Evolutionary conservation across 2,329 filamentous ascomycete genomes (phyloP).

Genomic region (Thyridium curvatum): DNA sequence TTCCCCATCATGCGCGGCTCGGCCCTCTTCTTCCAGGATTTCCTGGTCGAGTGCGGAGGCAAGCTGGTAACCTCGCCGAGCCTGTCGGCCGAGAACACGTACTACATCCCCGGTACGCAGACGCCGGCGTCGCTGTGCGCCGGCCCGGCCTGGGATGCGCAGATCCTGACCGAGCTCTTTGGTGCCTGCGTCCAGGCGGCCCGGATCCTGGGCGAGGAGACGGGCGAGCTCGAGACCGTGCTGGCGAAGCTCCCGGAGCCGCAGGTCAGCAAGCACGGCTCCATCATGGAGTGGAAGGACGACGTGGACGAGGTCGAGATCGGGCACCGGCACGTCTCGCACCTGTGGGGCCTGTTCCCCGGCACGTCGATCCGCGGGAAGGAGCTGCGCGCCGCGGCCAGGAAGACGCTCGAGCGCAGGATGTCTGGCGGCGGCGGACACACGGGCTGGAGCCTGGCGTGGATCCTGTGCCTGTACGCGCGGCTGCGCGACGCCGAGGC

Average conservation of each 20-base stretch:
- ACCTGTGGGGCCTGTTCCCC: constrained; percentile 32
- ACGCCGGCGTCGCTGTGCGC: neutral
- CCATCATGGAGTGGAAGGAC: constrained; percentile 4
- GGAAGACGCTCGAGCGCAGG: constrained; percentile 2
- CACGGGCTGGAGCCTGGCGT: constrained; percentile 38
- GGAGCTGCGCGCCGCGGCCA: neutral
- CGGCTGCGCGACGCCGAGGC: constrained; percentile 23
- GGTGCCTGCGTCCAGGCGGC: neutral
- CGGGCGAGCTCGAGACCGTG: neutral
- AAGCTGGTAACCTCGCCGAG: constrained; percentile 17
- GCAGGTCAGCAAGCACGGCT: constrained; percentile 1
- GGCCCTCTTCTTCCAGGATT: constrained; percentile 22
- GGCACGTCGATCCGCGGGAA: constrained; percentile 21
- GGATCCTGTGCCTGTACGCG: constrained; percentile 33
- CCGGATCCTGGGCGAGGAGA: constrained; percentile 1
- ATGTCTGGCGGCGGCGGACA: constrained; percentile 19
- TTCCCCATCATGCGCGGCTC: constrained; percentile 21
- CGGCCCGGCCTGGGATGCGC: constrained; percentile 2
- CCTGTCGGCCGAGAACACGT: constrained; percentile 18
- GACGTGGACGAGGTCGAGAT: constrained; percentile 23
- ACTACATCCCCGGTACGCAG: constrained; percentile 8
- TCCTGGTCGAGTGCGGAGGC: constrained; percentile 18
- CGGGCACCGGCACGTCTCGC: constrained; percentile 33
- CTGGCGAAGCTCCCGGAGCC: constrained; percentile 1
- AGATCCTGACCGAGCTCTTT: constrained; percentile 5